Base-by-base conservation (phyloP, 371 early-diverging fungal genomes). In the Mortierella sp. region DNA sequence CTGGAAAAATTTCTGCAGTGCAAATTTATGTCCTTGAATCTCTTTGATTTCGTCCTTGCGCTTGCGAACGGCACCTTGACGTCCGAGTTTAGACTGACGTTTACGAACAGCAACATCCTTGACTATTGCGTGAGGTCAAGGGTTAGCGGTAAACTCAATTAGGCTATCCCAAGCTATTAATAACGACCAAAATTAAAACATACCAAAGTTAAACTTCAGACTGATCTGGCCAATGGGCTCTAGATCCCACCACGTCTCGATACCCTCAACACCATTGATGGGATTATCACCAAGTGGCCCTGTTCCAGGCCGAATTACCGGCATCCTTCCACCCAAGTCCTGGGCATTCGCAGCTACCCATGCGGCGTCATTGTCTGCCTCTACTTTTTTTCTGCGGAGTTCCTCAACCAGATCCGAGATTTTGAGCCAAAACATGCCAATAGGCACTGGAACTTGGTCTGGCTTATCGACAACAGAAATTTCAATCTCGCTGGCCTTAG, bases 11-110 rank as follows among this genome's bases (percentile, higher is more conserved):
- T 91, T 92, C 66, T 91, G 86, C 39, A 91, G 87, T 61, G 89
- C 88, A 75, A 97, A 96, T 77, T 94, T 94, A 86, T 97, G 97
- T 22, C 97, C 96, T 30, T 91, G 90, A 73, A 93, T 90, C 69
- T 91, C 93, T 5, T 87, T 87, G 10, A 94, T 86, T 12, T 87
- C 91, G 39, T 89, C 91, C 73, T 87, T 89, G 68, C 91, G 89
- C 83, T 96, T 95, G 75, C 96, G 93, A 20, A 97, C 97, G 20
- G 96, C 96, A 37, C 91, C 92, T 58, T 92, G 92, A 73, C 97
- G 95, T 26, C 91, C 92, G 14, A 97, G 87, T 32, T 88, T 89
- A 66, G 90, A 90, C 30, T 90, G 89, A 47, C 85, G 85, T 51
- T 84, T 88, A 26, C 84, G 80, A 12, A 83, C 69, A 49, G 83